Evolutionary conservation across 495 filamentous ascomycete genomes (phyloP), one percentile per base, ranked within the genome.

Genomic region (Amorphotheca resinae): DNA sequence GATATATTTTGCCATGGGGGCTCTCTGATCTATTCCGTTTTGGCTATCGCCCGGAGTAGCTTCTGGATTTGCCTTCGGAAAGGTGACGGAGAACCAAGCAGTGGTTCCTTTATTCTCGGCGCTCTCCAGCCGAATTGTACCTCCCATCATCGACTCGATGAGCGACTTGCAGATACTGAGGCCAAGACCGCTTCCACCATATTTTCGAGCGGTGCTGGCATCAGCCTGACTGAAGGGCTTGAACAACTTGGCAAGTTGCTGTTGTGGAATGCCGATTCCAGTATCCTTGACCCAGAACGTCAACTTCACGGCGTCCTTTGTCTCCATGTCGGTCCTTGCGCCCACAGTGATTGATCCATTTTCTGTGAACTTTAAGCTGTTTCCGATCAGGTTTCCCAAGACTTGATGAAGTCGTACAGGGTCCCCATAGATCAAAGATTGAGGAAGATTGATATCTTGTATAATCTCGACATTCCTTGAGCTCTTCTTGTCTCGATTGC

Each of bases 111-210:
- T 65, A 20, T 78, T 80, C 4, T 82, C 72, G 11, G 69, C 68
- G 37, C 82, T 87, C 49, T 93, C 84, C 4, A 95, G 71, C 63
- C 76, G 77, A 48, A 95, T 91, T 21, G 68, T 77, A 14, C 87
- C 87, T 12, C 79, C 75, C 65, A 95, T 82, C 51, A 93, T 89
- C 41, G 84, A 86, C 62, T 93, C 84, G 45, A 95, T 87, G 38
- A 95, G 77, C 1, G 89, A 87, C 59, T 93, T 95, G 72, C 87
- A 95, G 49, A 95, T 95, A 54, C 82, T 87, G 33, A 95, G 65
- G 1, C 87, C 87, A 6, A 95, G 77, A 16, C 87, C 87, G 57
- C 84, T 93, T 30, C 87, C 87, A 38, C 87, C 87, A 48, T 91
- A 93, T 45, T 84, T 88, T 26, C 87, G 66, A 34, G 87, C 84